Conservation (phyloP, 148 eudicot genomes). For the Persicaria maculosa region DNA sequence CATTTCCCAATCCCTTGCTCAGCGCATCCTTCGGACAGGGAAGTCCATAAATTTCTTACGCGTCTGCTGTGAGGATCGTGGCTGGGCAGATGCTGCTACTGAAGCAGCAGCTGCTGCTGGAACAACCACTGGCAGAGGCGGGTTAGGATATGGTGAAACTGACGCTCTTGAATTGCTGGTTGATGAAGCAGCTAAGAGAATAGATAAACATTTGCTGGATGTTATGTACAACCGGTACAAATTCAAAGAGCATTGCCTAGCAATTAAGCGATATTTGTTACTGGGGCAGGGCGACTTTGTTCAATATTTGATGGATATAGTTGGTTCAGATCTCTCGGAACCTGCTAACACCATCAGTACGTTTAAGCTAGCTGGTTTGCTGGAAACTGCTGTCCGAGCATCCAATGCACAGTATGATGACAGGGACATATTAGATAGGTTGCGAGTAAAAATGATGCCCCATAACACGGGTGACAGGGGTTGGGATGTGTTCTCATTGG, state of each 20-base stretch:
- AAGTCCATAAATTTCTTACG: constrained; percentile 94
- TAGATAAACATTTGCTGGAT: constrained; percentile 80
- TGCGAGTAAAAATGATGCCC: constrained; percentile 96
- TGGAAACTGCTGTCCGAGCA: constrained; percentile 86
- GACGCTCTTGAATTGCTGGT: constrained; percentile 91
- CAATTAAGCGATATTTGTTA: constrained; percentile 85
- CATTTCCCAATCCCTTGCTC: constrained; percentile 89
- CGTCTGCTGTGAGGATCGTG: constrained; percentile 91
- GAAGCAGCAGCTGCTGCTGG: constrained; percentile 97
- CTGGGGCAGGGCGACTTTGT: constrained; percentile 99
- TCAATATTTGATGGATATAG: constrained; percentile 94
- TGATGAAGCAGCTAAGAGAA: constrained; percentile 89
- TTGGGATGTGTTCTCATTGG: constrained; percentile 97
- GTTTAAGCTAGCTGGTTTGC: constrained; percentile 79
- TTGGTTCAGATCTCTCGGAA: constrained; percentile 92
- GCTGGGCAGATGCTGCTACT: constrained; percentile 96
- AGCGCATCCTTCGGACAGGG: constrained; percentile 82
- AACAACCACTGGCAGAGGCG: constrained; percentile 78
- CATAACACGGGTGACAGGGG: constrained; percentile 92
- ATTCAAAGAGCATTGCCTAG: constrained; percentile 94
- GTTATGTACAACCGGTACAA: constrained; percentile 67
- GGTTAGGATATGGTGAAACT: constrained; percentile 95
- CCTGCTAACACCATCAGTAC: constrained; percentile 94
- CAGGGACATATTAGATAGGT: constrained; percentile 70
- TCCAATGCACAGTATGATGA: constrained; percentile 97